Evolutionary conservation across 1,284 basidiomycete genomes (phyloP).

Genomic region (Sporisorium exsertum): DNA sequence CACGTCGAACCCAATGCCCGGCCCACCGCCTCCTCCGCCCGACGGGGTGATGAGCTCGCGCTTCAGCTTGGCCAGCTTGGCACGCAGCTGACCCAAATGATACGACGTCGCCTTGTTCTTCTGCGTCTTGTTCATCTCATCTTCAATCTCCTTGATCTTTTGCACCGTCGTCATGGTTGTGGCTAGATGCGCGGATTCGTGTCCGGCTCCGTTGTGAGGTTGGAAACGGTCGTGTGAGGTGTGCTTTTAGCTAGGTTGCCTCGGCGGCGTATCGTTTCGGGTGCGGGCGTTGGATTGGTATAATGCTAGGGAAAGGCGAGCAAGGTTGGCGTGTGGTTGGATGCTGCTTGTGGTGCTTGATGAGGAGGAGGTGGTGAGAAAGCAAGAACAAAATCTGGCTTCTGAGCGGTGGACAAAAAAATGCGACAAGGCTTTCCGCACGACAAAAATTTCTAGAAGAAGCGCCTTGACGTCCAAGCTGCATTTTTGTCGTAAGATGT

Average conservation of each 20-base stretch:
- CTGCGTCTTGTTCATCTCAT: slow-evolving; percentile 76
- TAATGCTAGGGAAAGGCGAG: background rate
- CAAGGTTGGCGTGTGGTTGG: background rate
- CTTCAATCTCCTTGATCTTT: slow-evolving; percentile 68
- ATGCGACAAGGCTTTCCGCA: slow-evolving; percentile 39
- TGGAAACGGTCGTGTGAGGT: background rate
- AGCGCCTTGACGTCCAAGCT: slow-evolving; percentile 27
- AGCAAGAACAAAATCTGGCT: slow-evolving; percentile 4
- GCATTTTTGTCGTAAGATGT: background rate
- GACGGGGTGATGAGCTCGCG: slow-evolving; percentile 90
- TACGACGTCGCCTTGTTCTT: slow-evolving; percentile 88
- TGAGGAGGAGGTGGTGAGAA: slow-evolving; percentile 10
- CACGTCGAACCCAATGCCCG: slow-evolving; percentile 82
- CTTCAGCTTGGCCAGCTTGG: slow-evolving; percentile 96
- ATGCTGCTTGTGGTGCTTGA: background rate
- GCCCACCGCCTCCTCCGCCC: slow-evolving; percentile 81
- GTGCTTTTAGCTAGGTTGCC: background rate
- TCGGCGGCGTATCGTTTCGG: background rate
- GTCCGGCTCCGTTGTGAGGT: slow-evolving; percentile 18
- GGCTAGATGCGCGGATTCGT: slow-evolving; percentile 24
- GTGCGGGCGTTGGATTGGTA: background rate
- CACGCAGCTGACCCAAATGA: slow-evolving; percentile 95
- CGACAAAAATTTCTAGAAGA: slow-evolving; percentile 10
- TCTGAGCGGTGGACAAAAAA: slow-evolving; percentile 23
- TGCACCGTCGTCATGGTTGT: slow-evolving; percentile 61